Evolutionary conservation across 306 rosid genomes (phyloP), one percentile per base, ranked within the genome.

Genomic region (Medicago ruthenica): DNA sequence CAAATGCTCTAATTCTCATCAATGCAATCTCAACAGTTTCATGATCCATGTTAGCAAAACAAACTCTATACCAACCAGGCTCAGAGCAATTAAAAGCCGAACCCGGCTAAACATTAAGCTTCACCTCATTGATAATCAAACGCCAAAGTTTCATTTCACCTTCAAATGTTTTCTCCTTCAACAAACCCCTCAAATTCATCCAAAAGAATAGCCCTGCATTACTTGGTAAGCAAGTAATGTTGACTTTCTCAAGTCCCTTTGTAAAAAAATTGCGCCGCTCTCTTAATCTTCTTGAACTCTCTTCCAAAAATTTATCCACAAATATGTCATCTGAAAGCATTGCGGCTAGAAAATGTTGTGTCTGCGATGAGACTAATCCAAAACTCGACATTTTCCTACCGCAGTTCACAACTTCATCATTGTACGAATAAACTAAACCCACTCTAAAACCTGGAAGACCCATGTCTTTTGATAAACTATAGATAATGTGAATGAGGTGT

Each of bases 41-140:
- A 8, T 90, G 83, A 53, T 95, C 97, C 96, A 92, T 90, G 74
- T 95, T 95, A 0, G 97, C 97, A 18, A 95, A 92, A 70, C 98
- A 95, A 53, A 92, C 98, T 82, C 98, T 76, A 47, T 71, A 95
- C 98, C 98, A 95, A 27, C 98, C 98, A 0, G 97, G 97, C 69
- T 95, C 98, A 0, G 76, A 61, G 67, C 97, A 92, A 0, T 79
- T 70, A 70, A 90, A 95, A 4, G 97, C 82, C 1, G 97, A 90
- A 0, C 98, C 98, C 0, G 98, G 98, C 0, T 97, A 95, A 1
- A 92, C 96, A 44, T 95, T 92, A 37, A 92, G 89, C 77, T 88
- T 92, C 76, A 90, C 97, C 9, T 95, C 87, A 6, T 89, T 73
- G 27, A 95, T 75, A 2, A 95, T 89, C 81, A 84, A 8, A 9